These are phyloP conservation scores for Alternaria viburni DNA, from an alignment of 2,329 filamentous ascomycete species.

Conservation along the genomic window DNA sequence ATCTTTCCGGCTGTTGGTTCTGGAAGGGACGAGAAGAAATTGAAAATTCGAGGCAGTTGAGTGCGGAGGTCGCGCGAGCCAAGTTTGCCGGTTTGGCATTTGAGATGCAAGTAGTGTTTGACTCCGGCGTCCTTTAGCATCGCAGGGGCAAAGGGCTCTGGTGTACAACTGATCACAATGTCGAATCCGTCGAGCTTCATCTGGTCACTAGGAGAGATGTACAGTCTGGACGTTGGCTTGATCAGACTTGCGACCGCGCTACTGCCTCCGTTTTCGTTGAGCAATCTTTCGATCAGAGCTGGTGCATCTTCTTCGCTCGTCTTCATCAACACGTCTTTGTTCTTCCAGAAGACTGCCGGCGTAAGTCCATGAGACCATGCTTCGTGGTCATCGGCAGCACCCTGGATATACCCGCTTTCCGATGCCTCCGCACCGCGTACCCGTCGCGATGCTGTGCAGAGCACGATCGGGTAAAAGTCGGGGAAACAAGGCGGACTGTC, in stretches of 20 bases:
- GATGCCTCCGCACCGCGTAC: conserved; percentile 72
- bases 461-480: conserved; percentile 74
- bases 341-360: conserved; percentile 77
- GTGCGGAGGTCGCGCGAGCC: conserved; percentile 83
- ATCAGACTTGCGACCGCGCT: conserved; percentile 47
- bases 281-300: conserved; percentile 55
- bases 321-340: conserved; percentile 65
- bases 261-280: conserved; percentile 27
- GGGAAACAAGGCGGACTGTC: conserved; percentile 56
- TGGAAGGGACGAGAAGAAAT: conserved; percentile 53
- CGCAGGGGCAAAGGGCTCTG: conserved; percentile 43
- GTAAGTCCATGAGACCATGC: conserved; percentile 87
- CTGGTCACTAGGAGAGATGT: conserved; percentile 49
- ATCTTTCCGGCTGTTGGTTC: conserved; percentile 7
- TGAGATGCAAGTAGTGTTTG: conserved; percentile 63
- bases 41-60: conserved; percentile 68
- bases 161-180: conserved; percentile 53
- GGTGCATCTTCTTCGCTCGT: conserved; percentile 71
- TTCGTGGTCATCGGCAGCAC: conserved; percentile 93
- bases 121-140: conserved; percentile 18
- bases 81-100: conserved; percentile 73
- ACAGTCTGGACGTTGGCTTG: conserved; percentile 50
- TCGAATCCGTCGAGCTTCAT: conserved; percentile 47
- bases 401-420: conserved; percentile 84
- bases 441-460: conserved; percentile 82